Base-by-base conservation (phyloP, 306 rosid genomes). In the Coriaria nepalensis region DNA sequence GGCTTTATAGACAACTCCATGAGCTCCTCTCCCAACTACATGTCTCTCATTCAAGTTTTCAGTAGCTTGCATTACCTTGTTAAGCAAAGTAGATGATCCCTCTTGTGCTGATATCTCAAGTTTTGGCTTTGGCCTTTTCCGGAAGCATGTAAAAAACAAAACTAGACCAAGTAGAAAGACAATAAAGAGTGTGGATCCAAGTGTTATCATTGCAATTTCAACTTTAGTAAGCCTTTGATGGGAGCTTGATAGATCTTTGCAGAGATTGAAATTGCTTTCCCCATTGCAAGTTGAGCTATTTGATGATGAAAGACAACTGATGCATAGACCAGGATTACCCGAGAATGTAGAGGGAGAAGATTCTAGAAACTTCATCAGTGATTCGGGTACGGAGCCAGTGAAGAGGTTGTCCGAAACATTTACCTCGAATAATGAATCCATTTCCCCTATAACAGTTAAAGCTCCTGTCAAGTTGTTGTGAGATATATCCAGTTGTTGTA, bases 11-110 rank as follows among this genome's bases (percentile, higher is more conserved):
- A 88, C 93, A 40, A 70, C 66, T 69, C 96, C 94, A 50, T 88
- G 94, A 8, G 86, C 83, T 66, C 96, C 96, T 72, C 72, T 70
- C n/a, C 96, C 96, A 5, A 88, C 73, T 13, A 88, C 33, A 67
- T 63, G 72, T 43, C 38, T 57, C 13, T 77, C 93, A 49, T 66
- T 68, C 8, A 88, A 68, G 50, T 83, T 76, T 6, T 2, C 72
- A 7, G 96, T 83, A 20, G 82, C 93, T 55, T 76, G 65, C 78
- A 81, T 61, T 9, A 76, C 80, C 64, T 64, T 48, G 55, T 59
- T 65, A 34, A 87, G 68, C 42, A 82, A 71, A 47, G 64, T 40
- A 9, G 76, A 47, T 35, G 75, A 7, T 32, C 85, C 79, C 33
- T 59, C 82, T 14, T 37, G 45, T 44, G 39, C 66, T 39, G 74